Percentiles rank a stretch among this genome's conserved stretches.
These are phyloP conservation scores for Fusarium sp. DNA, from an alignment of 2,329 filamentous ascomycete genomes.

Conservation along the genomic window DNA sequence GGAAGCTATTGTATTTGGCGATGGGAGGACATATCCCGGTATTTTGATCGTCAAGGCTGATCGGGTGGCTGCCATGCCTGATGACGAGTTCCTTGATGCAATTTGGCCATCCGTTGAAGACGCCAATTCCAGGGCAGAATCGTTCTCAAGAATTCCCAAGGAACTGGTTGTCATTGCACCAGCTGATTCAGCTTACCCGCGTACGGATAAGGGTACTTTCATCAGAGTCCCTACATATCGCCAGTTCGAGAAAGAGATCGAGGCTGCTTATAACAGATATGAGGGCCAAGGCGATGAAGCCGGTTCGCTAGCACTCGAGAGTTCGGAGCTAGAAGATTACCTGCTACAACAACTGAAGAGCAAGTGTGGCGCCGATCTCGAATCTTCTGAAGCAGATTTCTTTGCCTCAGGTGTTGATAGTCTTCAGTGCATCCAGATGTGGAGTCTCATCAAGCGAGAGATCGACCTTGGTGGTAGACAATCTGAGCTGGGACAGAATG, in stretches of 20 bases:
- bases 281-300: conserved; percentile 14
- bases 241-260: conserved; percentile 54
- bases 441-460: conserved; percentile 59
- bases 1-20: conserved; percentile 66
- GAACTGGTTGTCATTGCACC: conserved; percentile 62
- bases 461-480: conserved; percentile 56
- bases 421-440: conserved; percentile 64
- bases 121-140: conserved; percentile 59
- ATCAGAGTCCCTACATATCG: conserved; percentile 60
- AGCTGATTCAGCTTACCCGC: conserved; percentile 53
- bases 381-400: conserved; percentile 54
- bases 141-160: conserved; percentile 60
- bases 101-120: conserved; percentile 60
- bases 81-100: conserved; percentile 55
- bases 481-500: conserved; percentile 58
- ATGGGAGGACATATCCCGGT: conserved; percentile 60
- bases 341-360: conserved; percentile 40
- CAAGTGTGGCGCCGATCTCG: conserved; percentile 35
- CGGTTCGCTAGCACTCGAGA: neutral
- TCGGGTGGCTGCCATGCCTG: conserved; percentile 49
- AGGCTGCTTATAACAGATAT: conserved; percentile 46
- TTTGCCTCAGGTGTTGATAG: conserved; percentile 67
- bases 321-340: conserved; percentile 45
- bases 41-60: conserved; percentile 61
- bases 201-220: conserved; percentile 62